phyloP scores from a whole-genome alignment of 179 eudicot species.

The Silene coronaria region DNA sequence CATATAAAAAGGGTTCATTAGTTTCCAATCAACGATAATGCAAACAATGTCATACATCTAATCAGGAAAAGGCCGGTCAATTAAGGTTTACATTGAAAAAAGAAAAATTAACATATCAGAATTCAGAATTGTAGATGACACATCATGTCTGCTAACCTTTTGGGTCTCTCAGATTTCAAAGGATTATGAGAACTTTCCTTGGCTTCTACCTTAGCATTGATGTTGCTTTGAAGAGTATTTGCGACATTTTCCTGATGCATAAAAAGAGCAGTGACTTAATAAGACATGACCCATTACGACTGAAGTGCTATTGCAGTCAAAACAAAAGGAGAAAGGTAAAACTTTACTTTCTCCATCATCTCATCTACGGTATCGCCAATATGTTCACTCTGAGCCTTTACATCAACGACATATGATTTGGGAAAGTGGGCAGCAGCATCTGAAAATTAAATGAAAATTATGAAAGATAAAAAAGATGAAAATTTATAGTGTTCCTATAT shows the following conservation, averaged over 20 bases:
- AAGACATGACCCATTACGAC: slow-evolving; percentile 3
- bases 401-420: slow-evolving; percentile 17
- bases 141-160: slow-evolving; percentile 35
- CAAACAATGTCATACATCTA: neutral
- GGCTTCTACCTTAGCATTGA: slow-evolving; percentile 11
- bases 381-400: slow-evolving; percentile 18
- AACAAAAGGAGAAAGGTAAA: neutral
- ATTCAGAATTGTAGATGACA: slow-evolving; percentile 7
- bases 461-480: neutral
- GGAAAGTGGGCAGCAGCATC: slow-evolving; percentile 23
- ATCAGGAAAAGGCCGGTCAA: neutral
- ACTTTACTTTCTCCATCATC: slow-evolving; percentile 41
- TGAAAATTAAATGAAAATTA: slow-evolving; percentile 8
- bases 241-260: slow-evolving; percentile 27
- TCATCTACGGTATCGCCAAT: slow-evolving; percentile 17
- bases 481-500: neutral
- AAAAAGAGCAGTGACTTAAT: slow-evolving; percentile 8
- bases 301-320: neutral
- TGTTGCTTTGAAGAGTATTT: slow-evolving; percentile 11
- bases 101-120: no score
- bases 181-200: slow-evolving; percentile 25
- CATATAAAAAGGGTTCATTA: neutral
- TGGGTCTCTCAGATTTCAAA: slow-evolving; percentile 34
- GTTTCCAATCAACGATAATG: neutral
- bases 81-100: neutral